Percentiles rank a stretch among this genome's conserved stretches.
Evolutionary conservation across 2,329 filamentous ascomycete genomes (phyloP).

Genomic region (Hymenoscyphus repandus): DNA sequence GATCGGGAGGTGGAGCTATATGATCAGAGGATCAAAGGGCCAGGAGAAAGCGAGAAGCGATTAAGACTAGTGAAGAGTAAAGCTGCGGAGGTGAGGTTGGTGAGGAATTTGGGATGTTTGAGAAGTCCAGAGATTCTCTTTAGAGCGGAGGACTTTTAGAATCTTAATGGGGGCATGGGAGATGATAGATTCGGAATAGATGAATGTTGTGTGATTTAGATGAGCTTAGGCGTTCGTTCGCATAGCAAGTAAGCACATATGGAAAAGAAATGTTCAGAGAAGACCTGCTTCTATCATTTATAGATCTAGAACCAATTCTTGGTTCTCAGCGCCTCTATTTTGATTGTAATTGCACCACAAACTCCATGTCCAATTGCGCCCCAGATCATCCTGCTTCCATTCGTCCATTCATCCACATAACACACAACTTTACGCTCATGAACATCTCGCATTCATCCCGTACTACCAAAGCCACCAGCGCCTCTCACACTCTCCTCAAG

Average conservation of each 20-base stretch:
- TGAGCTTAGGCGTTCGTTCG: not conserved
- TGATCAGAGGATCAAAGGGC: constrained; percentile 39
- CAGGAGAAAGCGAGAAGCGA: constrained; percentile 36
- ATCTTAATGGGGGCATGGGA: not conserved
- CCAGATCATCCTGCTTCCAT: not conserved
- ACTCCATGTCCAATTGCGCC: not conserved
- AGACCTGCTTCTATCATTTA: too few relatives aligned
- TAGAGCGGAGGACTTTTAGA: constrained; percentile 45
- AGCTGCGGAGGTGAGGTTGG: constrained; percentile 82
- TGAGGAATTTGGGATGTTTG: constrained; percentile 67
- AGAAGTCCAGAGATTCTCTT: constrained; percentile 61
- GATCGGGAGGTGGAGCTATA: constrained; percentile 55
- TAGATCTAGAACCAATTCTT: too few relatives aligned
- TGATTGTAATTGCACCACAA: not conserved
- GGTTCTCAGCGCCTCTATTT: not conserved
- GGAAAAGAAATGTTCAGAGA: too few relatives aligned
- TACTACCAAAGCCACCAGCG: constrained; percentile 87
- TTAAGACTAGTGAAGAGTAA: constrained; percentile 68
- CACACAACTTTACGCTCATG: not conserved
- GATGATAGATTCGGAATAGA: not conserved
- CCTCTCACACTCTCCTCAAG: constrained; percentile 88
- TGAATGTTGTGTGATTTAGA: not conserved
- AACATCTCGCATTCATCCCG: constrained; percentile 43
- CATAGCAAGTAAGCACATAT: not conserved
- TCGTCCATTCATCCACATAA: not conserved